phyloP scores from a whole-genome alignment of 306 rosid genomes.

The Dalbergia oliveri region DNA sequence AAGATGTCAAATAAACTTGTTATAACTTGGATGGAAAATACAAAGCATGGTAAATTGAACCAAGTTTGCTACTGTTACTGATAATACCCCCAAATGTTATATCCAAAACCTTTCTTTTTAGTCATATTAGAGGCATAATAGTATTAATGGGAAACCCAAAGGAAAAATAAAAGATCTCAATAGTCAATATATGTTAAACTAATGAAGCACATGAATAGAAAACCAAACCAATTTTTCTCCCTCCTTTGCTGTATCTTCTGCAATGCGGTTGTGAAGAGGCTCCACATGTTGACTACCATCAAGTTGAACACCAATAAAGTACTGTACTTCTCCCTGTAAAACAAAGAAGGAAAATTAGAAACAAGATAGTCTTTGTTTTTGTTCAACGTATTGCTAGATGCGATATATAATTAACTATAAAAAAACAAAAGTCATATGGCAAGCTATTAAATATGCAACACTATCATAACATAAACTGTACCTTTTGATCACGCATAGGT shows the following conservation, averaged over 20 bases:
- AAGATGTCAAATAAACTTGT: constrained; percentile 32
- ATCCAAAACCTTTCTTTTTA: constrained; percentile 30
- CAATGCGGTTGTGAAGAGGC: constrained; percentile 80
- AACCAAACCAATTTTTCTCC: constrained; percentile 73
- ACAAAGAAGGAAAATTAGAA: constrained; percentile 29
- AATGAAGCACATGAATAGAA: constrained; percentile 39
- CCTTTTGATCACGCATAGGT: constrained; percentile 99
- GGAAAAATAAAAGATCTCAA: neutral
- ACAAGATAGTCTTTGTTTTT: constrained; percentile 18
- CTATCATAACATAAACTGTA: constrained; percentile 37
- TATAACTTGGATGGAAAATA: constrained; percentile 15
- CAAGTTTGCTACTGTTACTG: neutral
- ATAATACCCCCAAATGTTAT: constrained; percentile 6
- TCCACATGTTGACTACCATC: constrained; percentile 98
- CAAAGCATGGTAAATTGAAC: constrained; percentile 28
- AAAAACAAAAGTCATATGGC: constrained; percentile 6
- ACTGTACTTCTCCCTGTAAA: constrained; percentile 94
- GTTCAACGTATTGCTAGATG: neutral
- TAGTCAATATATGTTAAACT: neutral
- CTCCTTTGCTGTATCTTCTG: constrained; percentile 70
- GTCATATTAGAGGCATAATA: constrained; percentile 15
- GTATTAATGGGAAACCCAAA: constrained; percentile 3
- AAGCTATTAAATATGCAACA: constrained; percentile 15
- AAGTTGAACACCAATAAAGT: constrained; percentile 96
- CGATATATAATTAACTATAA: neutral